phyloP scores from a whole-genome alignment of 1,284 basidiomycete genomes.

The Vanrija pseudolonga region DNA sequence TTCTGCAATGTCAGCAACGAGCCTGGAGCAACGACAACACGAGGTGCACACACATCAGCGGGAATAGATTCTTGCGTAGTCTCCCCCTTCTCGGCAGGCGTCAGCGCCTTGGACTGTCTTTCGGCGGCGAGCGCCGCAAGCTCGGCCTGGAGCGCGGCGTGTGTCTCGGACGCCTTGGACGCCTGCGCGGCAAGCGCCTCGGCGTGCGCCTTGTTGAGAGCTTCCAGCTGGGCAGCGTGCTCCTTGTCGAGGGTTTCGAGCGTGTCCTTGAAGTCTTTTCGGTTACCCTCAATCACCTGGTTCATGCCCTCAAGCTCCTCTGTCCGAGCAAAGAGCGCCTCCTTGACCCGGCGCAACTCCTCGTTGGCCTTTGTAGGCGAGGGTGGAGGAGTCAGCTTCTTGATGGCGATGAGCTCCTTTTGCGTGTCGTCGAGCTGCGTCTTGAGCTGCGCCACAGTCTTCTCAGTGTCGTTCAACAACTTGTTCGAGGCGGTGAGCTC shows the following conservation, averaged over 20 bases:
- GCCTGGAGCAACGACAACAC: neutral
- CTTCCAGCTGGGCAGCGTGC: conserved; percentile 3
- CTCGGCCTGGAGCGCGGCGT: conserved; percentile 6
- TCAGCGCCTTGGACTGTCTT: too few species aligned
- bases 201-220: neutral
- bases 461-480: neutral
- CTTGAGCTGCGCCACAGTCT: neutral
- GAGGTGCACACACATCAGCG: conserved; percentile 8
- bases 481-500: neutral
- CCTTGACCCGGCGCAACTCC: conserved; percentile 9
- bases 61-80: neutral
- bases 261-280: conserved; percentile 30
- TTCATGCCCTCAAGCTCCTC: conserved; percentile 40
- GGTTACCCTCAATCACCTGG: conserved; percentile 43
- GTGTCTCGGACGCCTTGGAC: neutral
- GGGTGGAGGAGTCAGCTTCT: neutral
- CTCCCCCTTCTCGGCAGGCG: too few species aligned
- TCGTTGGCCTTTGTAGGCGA: conserved; percentile 3
- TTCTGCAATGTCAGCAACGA: neutral
- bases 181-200: neutral
- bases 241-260: conserved; percentile 10
- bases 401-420: conserved; percentile 8
- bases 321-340: conserved; percentile 23
- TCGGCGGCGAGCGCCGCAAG: neutral
- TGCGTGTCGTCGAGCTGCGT: neutral